phyloP scores from a whole-genome alignment of 208 protist genomes.

The Naegleria lovaniensis region DNA sequence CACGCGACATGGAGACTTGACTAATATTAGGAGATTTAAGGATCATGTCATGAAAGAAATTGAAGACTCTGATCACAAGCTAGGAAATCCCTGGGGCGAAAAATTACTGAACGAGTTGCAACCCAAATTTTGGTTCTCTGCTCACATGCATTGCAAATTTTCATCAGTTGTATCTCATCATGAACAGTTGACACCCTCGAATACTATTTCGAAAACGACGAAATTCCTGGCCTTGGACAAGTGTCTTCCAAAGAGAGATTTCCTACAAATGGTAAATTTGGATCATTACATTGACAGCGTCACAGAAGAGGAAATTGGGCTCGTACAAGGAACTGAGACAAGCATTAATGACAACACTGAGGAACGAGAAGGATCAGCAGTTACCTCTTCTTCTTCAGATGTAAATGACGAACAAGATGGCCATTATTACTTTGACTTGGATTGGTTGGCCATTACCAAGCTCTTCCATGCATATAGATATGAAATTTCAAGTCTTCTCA shows the following conservation, averaged over 20 bases:
- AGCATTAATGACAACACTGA: no score
- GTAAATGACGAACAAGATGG: neutral
- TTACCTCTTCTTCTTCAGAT: no score
- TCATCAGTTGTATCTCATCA: conserved; percentile 57
- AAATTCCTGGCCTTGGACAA: conserved; percentile 78
- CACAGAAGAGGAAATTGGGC: neutral
- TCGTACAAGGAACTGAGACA: no score
- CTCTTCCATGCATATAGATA: neutral
- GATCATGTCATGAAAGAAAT: conserved; percentile 76
- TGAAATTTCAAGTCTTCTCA: neutral
- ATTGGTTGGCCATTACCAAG: conserved; percentile 1
- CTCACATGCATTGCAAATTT: conserved; percentile 77
- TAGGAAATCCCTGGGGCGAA: conserved; percentile 74
- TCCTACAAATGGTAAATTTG: conserved; percentile 33
- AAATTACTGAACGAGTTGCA: conserved; percentile 52
- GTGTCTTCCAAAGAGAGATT: conserved; percentile 39
- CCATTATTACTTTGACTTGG: neutral
- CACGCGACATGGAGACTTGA: conserved; percentile 68
- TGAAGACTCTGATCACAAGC: conserved; percentile 40
- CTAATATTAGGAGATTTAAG: conserved; percentile 65
- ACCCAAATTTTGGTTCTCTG: conserved; percentile 68
- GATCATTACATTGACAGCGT: neutral
- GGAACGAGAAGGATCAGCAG: no score
- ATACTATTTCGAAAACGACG: conserved; percentile 32
- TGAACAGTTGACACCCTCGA: conserved; percentile 1